phyloP scores from a whole-genome alignment of 2,329 filamentous ascomycete genomes.

The Alternaria sp. region DNA sequence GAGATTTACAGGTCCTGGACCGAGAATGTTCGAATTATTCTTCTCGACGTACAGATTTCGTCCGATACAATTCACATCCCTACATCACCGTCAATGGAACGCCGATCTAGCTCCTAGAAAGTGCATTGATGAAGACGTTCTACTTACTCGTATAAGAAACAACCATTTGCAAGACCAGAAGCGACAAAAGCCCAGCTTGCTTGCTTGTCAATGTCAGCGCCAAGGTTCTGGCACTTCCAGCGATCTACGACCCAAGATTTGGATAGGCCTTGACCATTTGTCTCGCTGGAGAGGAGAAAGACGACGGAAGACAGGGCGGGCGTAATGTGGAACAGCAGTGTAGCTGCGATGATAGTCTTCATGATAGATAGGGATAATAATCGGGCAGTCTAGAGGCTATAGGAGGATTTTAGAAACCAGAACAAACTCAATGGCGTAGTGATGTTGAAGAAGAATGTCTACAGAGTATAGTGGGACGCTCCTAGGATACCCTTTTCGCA shows the following conservation, averaged over 20 bases:
- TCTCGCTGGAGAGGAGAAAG: conserved; percentile 27
- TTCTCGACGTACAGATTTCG: conserved; percentile 25
- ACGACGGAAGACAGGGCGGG: conserved; percentile 21
- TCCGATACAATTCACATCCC: conserved; percentile 27
- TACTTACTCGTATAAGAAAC: conserved; percentile 32
- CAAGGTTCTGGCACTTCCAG: conserved; percentile 30
- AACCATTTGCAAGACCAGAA: conserved; percentile 31
- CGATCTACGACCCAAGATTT: conserved; percentile 30
- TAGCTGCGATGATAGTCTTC: neutral
- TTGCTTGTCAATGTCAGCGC: conserved; percentile 28
- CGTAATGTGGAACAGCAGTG: conserved; percentile 1
- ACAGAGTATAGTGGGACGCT: neutral
- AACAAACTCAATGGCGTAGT: neutral
- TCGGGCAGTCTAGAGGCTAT: neutral
- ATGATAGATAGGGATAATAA: neutral
- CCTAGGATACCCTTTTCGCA: neutral
- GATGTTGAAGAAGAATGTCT: neutral
- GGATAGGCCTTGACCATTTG: conserved; percentile 19
- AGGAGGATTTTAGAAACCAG: neutral
- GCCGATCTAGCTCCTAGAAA: neutral
- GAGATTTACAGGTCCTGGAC: conserved; percentile 32
- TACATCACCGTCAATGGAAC: neutral
- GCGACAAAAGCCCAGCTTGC: conserved; percentile 34
- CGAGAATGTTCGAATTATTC: conserved; percentile 30
- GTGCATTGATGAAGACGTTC: neutral